Evolutionary conservation across 257 asterid genomes (phyloP).

Genomic region (Ajuga chamaepitys): DNA sequence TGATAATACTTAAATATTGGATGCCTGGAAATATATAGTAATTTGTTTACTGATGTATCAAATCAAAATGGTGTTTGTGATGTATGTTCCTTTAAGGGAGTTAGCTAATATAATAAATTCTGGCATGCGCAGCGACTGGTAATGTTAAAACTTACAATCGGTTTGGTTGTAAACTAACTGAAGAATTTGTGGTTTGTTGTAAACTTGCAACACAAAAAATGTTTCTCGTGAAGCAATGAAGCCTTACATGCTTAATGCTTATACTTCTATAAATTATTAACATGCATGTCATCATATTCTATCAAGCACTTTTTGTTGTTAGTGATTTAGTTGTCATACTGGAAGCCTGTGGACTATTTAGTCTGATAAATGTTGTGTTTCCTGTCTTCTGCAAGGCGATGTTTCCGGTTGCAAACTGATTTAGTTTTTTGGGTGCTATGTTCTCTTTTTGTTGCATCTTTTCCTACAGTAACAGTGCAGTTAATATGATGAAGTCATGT

Average conservation of each 20-base stretch:
- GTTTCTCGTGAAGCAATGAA: neutral
- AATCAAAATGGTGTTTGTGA: neutral
- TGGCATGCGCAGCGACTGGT: neutral
- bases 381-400: neutral
- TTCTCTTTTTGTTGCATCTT: neutral
- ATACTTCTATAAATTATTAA: neutral
- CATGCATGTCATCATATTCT: neutral
- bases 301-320: neutral
- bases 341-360: neutral
- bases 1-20: neutral
- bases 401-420: neutral
- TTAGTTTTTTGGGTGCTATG: neutral
- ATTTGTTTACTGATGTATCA: neutral
- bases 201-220: too few relatives aligned
- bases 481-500: neutral
- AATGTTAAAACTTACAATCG: conserved; percentile 2
- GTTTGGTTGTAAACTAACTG: neutral
- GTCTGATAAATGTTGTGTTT: neutral
- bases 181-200: neutral
- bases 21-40: neutral
- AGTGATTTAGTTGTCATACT: neutral
- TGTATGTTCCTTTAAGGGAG: neutral
- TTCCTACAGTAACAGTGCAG: neutral
- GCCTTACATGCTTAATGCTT: neutral
- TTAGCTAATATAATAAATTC: neutral